Conservation (phyloP, 768 basidiomycete species). For the Suillus weaverae region DNA sequence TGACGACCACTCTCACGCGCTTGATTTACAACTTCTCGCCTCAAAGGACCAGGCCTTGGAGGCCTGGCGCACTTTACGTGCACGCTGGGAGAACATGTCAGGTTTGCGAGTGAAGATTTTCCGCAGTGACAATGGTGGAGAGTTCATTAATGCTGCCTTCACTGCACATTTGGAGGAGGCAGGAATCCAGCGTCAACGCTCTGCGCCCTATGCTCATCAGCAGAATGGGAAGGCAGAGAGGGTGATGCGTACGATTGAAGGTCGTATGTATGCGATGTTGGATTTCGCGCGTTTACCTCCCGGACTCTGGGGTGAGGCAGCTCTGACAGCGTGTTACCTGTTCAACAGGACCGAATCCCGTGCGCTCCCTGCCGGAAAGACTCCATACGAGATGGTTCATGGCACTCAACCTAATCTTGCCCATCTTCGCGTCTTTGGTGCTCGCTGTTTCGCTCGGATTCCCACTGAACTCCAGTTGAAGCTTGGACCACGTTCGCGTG, state of each 20-base stretch:
- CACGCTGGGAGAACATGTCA: not conserved
- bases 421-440: too few species aligned
- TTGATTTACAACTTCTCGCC: too few species aligned
- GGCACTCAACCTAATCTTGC: too few species aligned
- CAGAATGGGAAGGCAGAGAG: not conserved
- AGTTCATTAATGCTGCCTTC: not conserved
- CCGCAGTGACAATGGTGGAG: not conserved
- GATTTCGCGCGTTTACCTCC: not conserved
- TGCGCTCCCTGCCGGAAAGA: not conserved
- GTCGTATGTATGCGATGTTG: not conserved
- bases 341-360: not conserved
- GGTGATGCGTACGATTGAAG: not conserved
- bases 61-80: not conserved
- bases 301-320: not conserved
- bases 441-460: not conserved
- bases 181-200: not conserved
- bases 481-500: not conserved
- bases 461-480: not conserved
- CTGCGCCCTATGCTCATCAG: not conserved
- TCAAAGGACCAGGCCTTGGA: not conserved
- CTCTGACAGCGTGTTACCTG: not conserved
- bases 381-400: not conserved
- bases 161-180: rapidly evolving
- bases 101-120: not conserved
- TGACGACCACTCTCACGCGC: too few species aligned